phyloP scores from a whole-genome alignment of 129 eudicot species.

The Kitagawia praeruptora region DNA sequence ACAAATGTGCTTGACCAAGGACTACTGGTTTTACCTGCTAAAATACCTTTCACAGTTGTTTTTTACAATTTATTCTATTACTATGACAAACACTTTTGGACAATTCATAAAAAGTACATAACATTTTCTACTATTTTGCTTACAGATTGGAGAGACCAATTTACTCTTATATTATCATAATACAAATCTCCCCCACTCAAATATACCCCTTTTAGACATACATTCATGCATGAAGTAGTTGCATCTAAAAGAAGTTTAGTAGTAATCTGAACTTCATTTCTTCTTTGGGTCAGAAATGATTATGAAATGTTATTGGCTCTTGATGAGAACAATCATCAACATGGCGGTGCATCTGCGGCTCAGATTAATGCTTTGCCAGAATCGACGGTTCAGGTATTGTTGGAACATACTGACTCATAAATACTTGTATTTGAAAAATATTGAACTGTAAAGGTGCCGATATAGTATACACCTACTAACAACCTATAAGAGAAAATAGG shows the following conservation, averaged over 20 bases:
- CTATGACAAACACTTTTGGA: not conserved
- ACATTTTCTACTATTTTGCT: not conserved
- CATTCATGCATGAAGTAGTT: not conserved
- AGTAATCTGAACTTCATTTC: not conserved
- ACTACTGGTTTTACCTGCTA: not conserved
- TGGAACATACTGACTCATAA: not conserved
- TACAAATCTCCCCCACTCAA: not conserved
- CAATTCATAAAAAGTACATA: not conserved
- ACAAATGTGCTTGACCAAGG: not conserved
- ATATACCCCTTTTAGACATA: not conserved
- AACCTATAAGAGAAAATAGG: not conserved
- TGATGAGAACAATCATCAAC: slow-evolving; percentile 84
- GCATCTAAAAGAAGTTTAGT: not conserved
- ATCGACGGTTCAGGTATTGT: slow-evolving; percentile 68
- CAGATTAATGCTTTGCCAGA: slow-evolving; percentile 72
- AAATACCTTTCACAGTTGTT: not conserved
- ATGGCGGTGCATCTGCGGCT: slow-evolving; percentile 71
- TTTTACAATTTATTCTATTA: not conserved
- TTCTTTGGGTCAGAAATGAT: slow-evolving; percentile 48
- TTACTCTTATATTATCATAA: not conserved
- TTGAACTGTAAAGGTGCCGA: not conserved
- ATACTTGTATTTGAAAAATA: not conserved
- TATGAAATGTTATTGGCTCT: slow-evolving; percentile 97
- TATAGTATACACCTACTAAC: not conserved
- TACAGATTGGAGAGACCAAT: not conserved